A percentile compares a stretch with the other conserved stretches of the same genome.
Conservation (phyloP, 2,329 filamentous ascomycete species). For the Rutstroemia sp. region DNA sequence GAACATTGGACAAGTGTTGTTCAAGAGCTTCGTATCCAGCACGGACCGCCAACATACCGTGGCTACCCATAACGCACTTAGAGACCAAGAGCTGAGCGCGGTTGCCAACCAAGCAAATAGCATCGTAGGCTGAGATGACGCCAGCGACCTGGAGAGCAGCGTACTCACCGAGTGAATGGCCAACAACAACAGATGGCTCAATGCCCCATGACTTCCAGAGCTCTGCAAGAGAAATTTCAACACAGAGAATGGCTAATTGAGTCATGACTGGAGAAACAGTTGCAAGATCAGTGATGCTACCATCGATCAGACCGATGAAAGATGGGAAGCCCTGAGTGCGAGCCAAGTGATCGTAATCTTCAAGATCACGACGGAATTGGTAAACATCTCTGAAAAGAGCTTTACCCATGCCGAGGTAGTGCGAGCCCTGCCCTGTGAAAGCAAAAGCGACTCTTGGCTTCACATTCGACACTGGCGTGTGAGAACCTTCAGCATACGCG, state of each 20-base stretch:
- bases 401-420: conserved; percentile 27
- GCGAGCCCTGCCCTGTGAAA: conserved; percentile 40
- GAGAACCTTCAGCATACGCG: not conserved
- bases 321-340: conserved; percentile 22
- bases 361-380: conserved; percentile 21
- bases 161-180: conserved; percentile 66
- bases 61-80: conserved; percentile 58
- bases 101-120: conserved; percentile 61
- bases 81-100: conserved; percentile 58
- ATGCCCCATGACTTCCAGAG: conserved; percentile 50
- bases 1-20: conserved; percentile 4
- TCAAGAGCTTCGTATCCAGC: conserved; percentile 19
- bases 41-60: conserved; percentile 55
- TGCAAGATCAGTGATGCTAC: conserved; percentile 1
- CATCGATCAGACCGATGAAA: conserved; percentile 33
- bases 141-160: conserved; percentile 63
- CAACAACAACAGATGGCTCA: conserved; percentile 45
- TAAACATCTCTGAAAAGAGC: conserved; percentile 32
- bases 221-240: conserved; percentile 47
- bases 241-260: conserved; percentile 27
- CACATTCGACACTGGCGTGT: conserved; percentile 5
- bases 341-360: conserved; percentile 21
- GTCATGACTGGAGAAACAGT: not conserved
- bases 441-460: conserved; percentile 7
- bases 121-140: conserved; percentile 61